Evolutionary conservation across 1,139 yeast genomes (phyloP).

Genomic region (Blastobotrys aristatus): DNA sequence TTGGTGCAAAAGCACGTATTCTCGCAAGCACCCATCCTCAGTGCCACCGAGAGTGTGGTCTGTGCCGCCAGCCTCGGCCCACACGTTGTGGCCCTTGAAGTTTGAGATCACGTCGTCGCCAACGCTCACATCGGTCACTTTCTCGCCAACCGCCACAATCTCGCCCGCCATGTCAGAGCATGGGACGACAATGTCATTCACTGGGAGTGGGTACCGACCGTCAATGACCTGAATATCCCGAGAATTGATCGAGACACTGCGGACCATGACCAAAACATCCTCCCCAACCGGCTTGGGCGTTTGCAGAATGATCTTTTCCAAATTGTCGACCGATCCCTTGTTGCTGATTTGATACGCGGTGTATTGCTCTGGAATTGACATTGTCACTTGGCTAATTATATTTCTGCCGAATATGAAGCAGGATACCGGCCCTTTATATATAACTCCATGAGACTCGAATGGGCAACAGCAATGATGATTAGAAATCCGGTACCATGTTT

Average conservation of each 20-base stretch:
- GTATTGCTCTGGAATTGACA: conserved; percentile 10
- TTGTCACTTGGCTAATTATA: neutral
- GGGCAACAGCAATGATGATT: no score
- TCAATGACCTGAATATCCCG: conserved; percentile 20
- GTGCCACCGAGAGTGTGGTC: conserved; percentile 15
- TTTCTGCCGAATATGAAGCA: no score
- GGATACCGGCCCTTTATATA: no score
- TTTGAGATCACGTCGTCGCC: conserved; percentile 20
- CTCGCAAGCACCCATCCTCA: conserved; percentile 19
- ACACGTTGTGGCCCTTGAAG: conserved; percentile 10
- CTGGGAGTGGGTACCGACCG: conserved; percentile 13
- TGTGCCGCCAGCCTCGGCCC: neutral
- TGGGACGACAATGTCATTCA: conserved; percentile 17
- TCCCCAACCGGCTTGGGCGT: conserved; percentile 14
- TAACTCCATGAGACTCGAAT: no score
- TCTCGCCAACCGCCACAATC: conserved; percentile 18
- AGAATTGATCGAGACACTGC: conserved; percentile 22
- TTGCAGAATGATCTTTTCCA: conserved; percentile 8
- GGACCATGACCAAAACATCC: conserved; percentile 17
- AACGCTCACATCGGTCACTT: conserved; percentile 9
- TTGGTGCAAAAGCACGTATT: conserved; percentile 15
- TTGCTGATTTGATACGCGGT: conserved; percentile 12
- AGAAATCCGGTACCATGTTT: no score
- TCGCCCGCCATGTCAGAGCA: conserved; percentile 21
- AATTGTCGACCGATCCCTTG: conserved; percentile 7